Evolutionary conservation across 2,329 filamentous ascomycete genomes (phyloP).

Genomic region (Penicillium vulpinum): DNA sequence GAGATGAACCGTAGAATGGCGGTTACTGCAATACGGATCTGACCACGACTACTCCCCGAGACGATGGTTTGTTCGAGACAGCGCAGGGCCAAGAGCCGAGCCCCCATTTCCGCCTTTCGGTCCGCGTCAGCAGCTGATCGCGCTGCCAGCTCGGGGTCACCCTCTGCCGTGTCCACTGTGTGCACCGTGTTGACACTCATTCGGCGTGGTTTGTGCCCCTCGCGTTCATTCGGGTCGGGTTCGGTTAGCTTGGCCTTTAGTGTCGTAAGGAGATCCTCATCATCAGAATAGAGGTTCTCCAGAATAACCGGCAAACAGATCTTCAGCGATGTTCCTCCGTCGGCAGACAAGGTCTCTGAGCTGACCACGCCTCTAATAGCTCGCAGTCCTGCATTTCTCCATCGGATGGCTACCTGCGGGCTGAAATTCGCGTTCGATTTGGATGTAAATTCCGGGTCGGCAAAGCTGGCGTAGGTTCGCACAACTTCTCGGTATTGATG

Average conservation of each 20-base stretch:
- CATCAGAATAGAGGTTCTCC: conserved; percentile 73
- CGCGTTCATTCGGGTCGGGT: conserved; percentile 68
- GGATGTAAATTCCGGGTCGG: conserved; percentile 59
- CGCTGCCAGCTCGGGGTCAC: conserved; percentile 64
- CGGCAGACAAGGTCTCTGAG: conserved; percentile 74
- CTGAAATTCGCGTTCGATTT: conserved; percentile 57
- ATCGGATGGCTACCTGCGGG: conserved; percentile 74
- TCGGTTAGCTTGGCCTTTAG: conserved; percentile 67
- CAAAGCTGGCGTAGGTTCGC: conserved; percentile 74
- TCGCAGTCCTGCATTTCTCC: conserved; percentile 70
- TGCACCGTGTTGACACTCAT: conserved; percentile 77
- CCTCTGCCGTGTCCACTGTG: conserved; percentile 68
- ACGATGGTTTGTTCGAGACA: conserved; percentile 85
- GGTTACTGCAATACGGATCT: conserved; percentile 74
- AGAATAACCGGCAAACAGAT: conserved; percentile 81
- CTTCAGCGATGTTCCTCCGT: conserved; percentile 73
- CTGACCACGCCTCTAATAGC: conserved; percentile 79
- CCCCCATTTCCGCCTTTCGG: conserved; percentile 84
- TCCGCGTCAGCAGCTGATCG: conserved; percentile 85
- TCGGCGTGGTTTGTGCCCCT: conserved; percentile 64
- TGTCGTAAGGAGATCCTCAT: conserved; percentile 64
- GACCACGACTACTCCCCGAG: conserved; percentile 71
- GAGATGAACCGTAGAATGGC: conserved; percentile 73
- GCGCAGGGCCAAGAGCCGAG: conserved; percentile 77
- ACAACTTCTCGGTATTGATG: conserved; percentile 81